Evolutionary conservation across 2,329 filamentous ascomycete genomes (phyloP).

Genomic region (Escovopsis weberi): DNA sequence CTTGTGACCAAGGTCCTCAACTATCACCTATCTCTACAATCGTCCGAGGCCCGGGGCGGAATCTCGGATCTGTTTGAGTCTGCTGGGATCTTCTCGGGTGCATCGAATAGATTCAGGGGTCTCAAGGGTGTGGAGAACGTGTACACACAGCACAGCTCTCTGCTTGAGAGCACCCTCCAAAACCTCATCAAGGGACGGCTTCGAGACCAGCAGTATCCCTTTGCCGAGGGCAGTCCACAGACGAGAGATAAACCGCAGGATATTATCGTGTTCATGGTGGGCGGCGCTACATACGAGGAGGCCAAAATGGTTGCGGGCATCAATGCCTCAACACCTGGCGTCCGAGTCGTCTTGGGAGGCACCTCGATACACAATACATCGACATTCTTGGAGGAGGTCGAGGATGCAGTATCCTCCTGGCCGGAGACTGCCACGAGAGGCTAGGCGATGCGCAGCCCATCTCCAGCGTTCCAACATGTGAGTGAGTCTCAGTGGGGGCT

Average conservation of each 20-base stretch:
- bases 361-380: constrained; percentile 79
- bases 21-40: constrained; percentile 79
- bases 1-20: constrained; percentile 68
- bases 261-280: constrained; percentile 86
- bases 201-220: constrained; percentile 79
- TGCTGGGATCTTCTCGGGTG: constrained; percentile 78
- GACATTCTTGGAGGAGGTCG: constrained; percentile 81
- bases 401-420: constrained; percentile 78
- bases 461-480: not conserved
- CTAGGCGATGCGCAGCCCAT: constrained; percentile 3
- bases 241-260: constrained; percentile 95
- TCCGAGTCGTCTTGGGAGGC: constrained; percentile 78
- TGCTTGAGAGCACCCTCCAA: constrained; percentile 75
- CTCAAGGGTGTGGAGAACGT: constrained; percentile 97
- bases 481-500: not conserved
- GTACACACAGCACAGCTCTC: constrained; percentile 91
- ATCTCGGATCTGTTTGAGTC: constrained; percentile 89
- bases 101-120: constrained; percentile 78
- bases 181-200: constrained; percentile 86
- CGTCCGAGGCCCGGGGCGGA: constrained; percentile 57
- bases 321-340: constrained; percentile 77
- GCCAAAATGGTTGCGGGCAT: constrained; percentile 92
- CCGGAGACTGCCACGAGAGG: constrained; percentile 41
- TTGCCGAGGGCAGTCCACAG: constrained; percentile 73
- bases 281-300: constrained; percentile 90